Conservation (phyloP, 1,139 yeast species). For the Suhomyces bolitotheri region DNA sequence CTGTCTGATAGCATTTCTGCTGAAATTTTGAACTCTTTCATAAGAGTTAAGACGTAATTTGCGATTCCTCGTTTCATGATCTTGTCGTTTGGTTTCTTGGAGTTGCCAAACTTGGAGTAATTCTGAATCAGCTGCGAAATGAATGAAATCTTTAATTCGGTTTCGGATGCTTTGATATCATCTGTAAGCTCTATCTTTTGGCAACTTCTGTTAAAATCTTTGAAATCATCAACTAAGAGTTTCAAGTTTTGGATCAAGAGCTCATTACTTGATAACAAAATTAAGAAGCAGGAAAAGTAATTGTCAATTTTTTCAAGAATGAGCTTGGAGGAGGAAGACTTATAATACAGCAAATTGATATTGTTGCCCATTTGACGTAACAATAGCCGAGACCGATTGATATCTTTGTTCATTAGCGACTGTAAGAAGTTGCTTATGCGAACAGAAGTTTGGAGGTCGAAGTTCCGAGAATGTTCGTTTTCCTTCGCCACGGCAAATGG, state of each 20-base stretch:
- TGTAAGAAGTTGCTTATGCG: conserved; percentile 15
- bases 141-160: conserved; percentile 5
- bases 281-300: conserved; percentile 19
- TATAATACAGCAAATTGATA: conserved; percentile 7
- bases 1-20: neutral
- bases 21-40: conserved; percentile 2
- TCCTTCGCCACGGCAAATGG: conserved; percentile 1
- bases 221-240: conserved; percentile 16
- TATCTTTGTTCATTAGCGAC: conserved; percentile 13
- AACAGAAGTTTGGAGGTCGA: conserved; percentile 4
- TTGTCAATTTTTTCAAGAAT: conserved; percentile 10
- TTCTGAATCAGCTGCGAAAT: conserved; percentile 7
- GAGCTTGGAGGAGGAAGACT: conserved; percentile 1
- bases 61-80: conserved; percentile 10
- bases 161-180: neutral
- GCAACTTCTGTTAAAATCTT: neutral
- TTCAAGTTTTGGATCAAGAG: conserved; percentile 17
- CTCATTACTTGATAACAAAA: conserved; percentile 11
- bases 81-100: conserved; percentile 5
- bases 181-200: neutral
- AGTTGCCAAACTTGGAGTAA: conserved; percentile 2
- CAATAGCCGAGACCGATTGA: conserved; percentile 12
- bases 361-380: conserved; percentile 8
- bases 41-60: conserved; percentile 5
- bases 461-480: neutral